Evolutionary conservation across 805 yeast genomes (phyloP).

Genomic region (Metschnikowia anglica): DNA sequence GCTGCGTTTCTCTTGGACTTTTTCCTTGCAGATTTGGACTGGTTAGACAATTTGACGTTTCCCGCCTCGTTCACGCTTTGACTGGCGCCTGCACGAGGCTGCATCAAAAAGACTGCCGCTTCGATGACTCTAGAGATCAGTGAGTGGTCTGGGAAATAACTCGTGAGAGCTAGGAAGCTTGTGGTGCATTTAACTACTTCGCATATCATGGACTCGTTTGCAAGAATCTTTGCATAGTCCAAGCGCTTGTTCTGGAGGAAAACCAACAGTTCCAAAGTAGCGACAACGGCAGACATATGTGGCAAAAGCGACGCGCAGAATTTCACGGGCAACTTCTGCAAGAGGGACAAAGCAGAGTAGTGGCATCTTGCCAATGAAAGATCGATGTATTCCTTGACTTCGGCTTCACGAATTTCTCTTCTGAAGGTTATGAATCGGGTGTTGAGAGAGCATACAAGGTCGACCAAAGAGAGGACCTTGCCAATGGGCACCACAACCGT

Average conservation of each 20-base stretch:
- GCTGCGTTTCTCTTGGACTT: slow-evolving; percentile 43
- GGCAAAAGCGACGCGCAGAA: slow-evolving; percentile 45
- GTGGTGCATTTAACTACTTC: slow-evolving; percentile 32
- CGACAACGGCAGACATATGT: slow-evolving; percentile 49
- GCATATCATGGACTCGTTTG: slow-evolving; percentile 42
- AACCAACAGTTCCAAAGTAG: slow-evolving; percentile 55
- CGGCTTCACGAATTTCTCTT: slow-evolving; percentile 57
- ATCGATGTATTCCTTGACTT: slow-evolving; percentile 44
- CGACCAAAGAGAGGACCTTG: slow-evolving; percentile 48
- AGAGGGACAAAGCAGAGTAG: slow-evolving; percentile 42
- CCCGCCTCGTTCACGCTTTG: slow-evolving; percentile 3
- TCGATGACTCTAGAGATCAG: slow-evolving; percentile 58
- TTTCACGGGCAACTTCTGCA: slow-evolving; percentile 34
- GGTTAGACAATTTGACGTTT: slow-evolving; percentile 9
- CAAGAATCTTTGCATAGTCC: slow-evolving; percentile 31
- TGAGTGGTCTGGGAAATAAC: slow-evolving; percentile 48
- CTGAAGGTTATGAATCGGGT: slow-evolving; percentile 54
- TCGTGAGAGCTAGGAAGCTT: slow-evolving; percentile 32
- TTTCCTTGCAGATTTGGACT: slow-evolving; percentile 25
- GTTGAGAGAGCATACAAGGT: slow-evolving; percentile 55
- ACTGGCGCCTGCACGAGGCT: slow-evolving; percentile 29
- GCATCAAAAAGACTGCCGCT: slow-evolving; percentile 45
- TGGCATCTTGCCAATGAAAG: slow-evolving; percentile 47
- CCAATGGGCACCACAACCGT: slow-evolving; percentile 67
- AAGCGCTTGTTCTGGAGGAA: slow-evolving; percentile 48